Evolutionary conservation across 768 basidiomycete genomes (phyloP).

Genomic region (Lentinula guzmanii): DNA sequence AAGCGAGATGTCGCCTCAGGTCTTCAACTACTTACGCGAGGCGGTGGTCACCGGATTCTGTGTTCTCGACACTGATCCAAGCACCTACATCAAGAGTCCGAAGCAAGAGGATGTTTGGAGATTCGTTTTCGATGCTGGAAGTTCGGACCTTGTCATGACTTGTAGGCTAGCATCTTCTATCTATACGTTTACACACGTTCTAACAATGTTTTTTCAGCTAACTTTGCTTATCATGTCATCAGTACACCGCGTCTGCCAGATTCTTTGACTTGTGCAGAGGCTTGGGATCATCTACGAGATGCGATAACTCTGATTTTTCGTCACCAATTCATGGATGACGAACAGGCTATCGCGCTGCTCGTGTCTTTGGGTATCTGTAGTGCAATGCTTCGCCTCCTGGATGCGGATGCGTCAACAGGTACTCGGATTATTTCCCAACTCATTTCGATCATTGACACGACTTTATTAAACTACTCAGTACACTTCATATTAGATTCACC

Average conservation of each 20-base stretch:
- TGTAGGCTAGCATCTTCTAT: slow-evolving; percentile 27
- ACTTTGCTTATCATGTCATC: slow-evolving; percentile 39
- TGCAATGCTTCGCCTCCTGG: slow-evolving; percentile 29
- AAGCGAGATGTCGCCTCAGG: not conserved
- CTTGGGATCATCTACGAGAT: slow-evolving; percentile 50
- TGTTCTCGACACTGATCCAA: slow-evolving; percentile 13
- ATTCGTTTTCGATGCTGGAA: slow-evolving; percentile 20
- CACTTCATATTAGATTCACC: slow-evolving; percentile 32
- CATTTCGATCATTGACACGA: not conserved
- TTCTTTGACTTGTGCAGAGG: slow-evolving; percentile 38
- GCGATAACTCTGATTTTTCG: slow-evolving; percentile 40
- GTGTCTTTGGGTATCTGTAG: slow-evolving; percentile 43
- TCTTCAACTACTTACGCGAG: slow-evolving; percentile 22
- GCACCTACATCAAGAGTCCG: slow-evolving; percentile 11
- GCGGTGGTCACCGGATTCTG: slow-evolving; percentile 29
- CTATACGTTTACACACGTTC: not conserved
- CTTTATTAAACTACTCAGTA: slow-evolving; percentile 10
- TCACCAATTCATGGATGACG: slow-evolving; percentile 36
- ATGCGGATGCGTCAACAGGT: not conserved
- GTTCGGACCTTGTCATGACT: slow-evolving; percentile 28
- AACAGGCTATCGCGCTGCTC: slow-evolving; percentile 46
- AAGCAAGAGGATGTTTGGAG: slow-evolving; percentile 32
- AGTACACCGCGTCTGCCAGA: slow-evolving; percentile 20
- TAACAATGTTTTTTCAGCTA: slow-evolving; percentile 26
- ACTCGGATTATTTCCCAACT: not conserved